Conservation (phyloP, 805 yeast genomes). For the Saccharomycopsis amapae region DNA sequence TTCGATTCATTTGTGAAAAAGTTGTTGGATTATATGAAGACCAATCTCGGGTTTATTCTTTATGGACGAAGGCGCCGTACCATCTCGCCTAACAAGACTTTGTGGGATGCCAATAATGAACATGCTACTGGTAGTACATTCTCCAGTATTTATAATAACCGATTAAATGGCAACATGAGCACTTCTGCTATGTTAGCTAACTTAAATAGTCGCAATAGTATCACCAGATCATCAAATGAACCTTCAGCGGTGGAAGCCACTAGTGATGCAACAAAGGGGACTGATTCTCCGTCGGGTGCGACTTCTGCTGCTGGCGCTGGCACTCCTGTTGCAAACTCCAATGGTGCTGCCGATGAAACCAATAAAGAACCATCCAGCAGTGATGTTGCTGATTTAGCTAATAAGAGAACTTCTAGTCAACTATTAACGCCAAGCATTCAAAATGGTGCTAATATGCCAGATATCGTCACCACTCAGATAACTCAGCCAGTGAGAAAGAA, state of each 20-base stretch:
- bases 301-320: not conserved
- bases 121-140: not conserved
- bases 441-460: not conserved
- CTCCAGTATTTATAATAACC: not conserved
- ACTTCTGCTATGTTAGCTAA: not conserved
- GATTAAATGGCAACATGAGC: not conserved
- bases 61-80: conserved; percentile 53
- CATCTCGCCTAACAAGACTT: conserved; percentile 7
- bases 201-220: not conserved
- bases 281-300: not conserved
- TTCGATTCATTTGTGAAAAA: conserved; percentile 83
- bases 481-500: not conserved
- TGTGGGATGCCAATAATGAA: conserved; percentile 10
- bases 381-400: not conserved
- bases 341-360: not conserved
- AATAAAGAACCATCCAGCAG: not conserved
- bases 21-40: conserved; percentile 67
- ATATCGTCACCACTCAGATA: not conserved
- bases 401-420: too few species aligned
- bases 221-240: not conserved
- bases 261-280: not conserved
- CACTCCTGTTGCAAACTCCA: not conserved
- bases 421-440: too few species aligned
- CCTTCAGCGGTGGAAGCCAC: too few species aligned
- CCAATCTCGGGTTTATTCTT: conserved; percentile 61